Conservation (phyloP, 805 yeast genomes). For the Barnettozyma botsteinii region DNA sequence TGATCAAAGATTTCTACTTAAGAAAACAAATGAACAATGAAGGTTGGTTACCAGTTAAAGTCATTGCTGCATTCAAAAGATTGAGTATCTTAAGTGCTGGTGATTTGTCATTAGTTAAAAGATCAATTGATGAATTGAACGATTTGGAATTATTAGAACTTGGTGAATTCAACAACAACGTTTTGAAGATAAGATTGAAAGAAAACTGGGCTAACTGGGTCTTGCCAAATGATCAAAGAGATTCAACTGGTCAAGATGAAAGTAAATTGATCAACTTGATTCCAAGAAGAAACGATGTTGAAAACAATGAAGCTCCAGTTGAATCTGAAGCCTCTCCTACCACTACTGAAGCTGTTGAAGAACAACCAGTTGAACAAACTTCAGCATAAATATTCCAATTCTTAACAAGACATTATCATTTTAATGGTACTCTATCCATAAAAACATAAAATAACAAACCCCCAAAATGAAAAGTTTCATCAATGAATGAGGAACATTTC, state of each 20-base stretch:
- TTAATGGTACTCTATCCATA: too few relatives aligned
- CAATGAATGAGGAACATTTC: too few relatives aligned
- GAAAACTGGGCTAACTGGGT: constrained; percentile 64
- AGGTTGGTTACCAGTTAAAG: constrained; percentile 64
- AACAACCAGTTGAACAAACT: not conserved
- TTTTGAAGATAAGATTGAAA: constrained; percentile 55
- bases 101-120: constrained; percentile 44
- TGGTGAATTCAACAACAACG: constrained; percentile 34
- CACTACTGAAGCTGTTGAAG: not conserved
- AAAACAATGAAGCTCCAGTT: constrained; percentile 1
- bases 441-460: too few relatives aligned
- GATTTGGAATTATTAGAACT: constrained; percentile 31
- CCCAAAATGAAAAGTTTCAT: too few relatives aligned
- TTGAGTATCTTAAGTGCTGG: constrained; percentile 61
- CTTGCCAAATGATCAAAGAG: constrained; percentile 46
- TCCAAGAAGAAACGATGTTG: constrained; percentile 13
- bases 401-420: too few relatives aligned
- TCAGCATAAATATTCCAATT: too few relatives aligned
- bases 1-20: constrained; percentile 77
- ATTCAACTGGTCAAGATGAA: constrained; percentile 41
- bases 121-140: constrained; percentile 45
- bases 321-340: not conserved
- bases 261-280: constrained; percentile 20
- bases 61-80: constrained; percentile 69
- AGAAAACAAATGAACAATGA: constrained; percentile 73